A percentile compares a stretch with the other conserved stretches of the same genome.
These are phyloP conservation scores for Kwoniella dendrophila DNA, from an alignment of 768 basidiomycete species.

Conservation along the genomic window DNA sequence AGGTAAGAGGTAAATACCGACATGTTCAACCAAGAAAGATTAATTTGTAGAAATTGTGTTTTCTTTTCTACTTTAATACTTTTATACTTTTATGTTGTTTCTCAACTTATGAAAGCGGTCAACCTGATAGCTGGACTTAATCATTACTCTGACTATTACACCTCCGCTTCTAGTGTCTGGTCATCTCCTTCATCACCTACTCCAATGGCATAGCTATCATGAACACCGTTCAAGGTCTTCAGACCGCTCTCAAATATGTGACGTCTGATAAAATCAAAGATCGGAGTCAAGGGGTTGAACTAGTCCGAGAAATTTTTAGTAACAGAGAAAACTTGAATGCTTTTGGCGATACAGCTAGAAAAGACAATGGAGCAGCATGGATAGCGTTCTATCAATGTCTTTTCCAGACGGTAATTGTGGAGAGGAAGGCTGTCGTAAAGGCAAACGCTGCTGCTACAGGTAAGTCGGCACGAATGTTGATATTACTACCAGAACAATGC, in stretches of 20 bases:
- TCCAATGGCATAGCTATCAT: slow-evolving; percentile 17
- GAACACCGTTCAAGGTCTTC: slow-evolving; percentile 39
- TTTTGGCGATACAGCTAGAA: slow-evolving; percentile 60
- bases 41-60: background rate
- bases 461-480: slow-evolving; percentile 8
- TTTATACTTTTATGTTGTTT: background rate
- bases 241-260: slow-evolving; percentile 38
- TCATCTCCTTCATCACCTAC: background rate
- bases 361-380: slow-evolving; percentile 60
- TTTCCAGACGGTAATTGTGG: slow-evolving; percentile 67
- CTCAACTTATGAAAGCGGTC: background rate
- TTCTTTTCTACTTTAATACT: background rate
- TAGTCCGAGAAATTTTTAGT: slow-evolving; percentile 53
- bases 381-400: slow-evolving; percentile 71
- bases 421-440: slow-evolving; percentile 62
- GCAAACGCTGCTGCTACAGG: slow-evolving; percentile 51
- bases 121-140: too few species aligned
- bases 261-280: slow-evolving; percentile 66
- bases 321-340: slow-evolving; percentile 58
- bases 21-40: background rate
- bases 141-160: too few species aligned
- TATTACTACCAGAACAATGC: background rate
- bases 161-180: background rate
- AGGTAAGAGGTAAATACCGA: background rate
- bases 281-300: slow-evolving; percentile 66